These are phyloP conservation scores for Castanospermum australe DNA, from an alignment of 306 rosid species.

Conservation along the genomic window DNA sequence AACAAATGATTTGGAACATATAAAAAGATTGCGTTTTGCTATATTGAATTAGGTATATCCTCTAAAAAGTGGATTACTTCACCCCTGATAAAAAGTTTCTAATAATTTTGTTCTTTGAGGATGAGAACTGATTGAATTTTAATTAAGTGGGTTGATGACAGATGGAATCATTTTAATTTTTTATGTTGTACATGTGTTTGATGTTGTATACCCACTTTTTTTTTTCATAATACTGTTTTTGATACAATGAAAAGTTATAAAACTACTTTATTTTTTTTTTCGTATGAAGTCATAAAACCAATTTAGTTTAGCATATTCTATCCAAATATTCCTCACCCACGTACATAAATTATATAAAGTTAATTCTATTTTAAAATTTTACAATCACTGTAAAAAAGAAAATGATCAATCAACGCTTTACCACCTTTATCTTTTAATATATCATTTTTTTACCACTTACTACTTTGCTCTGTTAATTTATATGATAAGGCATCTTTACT, in stretches of 20 bases:
- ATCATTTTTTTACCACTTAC: neutral
- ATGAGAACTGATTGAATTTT: neutral
- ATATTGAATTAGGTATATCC: constrained; percentile 17
- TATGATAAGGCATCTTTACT: too few species aligned
- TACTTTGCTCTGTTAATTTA: neutral
- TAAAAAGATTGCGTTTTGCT: neutral
- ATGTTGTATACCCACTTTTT: neutral
- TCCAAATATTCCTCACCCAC: neutral
- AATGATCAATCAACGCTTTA: neutral
- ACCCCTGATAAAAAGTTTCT: too few species aligned
- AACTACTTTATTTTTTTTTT: too few species aligned
- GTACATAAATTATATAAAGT: too few species aligned
- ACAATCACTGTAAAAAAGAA: too few species aligned
- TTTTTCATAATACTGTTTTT: neutral
- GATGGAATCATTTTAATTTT: neutral
- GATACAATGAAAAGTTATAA: neutral
- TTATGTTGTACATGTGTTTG: neutral
- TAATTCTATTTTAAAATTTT: too few species aligned
- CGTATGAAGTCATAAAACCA: neutral
- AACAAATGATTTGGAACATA: neutral
- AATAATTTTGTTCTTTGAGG: neutral
- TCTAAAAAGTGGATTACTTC: constrained; percentile 7
- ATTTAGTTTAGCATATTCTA: neutral
- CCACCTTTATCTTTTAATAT: neutral
- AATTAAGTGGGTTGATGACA: neutral